phyloP scores from a whole-genome alignment of 345 rosid genomes.

The Aurinia saxatilis region DNA sequence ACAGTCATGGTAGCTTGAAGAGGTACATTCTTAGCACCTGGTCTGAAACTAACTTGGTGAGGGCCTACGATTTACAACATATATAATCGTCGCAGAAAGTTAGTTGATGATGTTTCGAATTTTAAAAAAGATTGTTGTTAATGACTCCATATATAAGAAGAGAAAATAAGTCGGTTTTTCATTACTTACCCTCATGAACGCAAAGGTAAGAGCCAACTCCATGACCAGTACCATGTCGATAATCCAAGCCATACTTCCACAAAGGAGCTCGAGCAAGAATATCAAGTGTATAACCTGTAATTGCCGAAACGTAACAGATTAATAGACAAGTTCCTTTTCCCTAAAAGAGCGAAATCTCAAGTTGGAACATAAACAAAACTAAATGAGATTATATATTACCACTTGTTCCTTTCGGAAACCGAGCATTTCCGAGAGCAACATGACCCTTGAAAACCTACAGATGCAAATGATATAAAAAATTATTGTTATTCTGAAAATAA shows the following conservation, averaged over 20 bases:
- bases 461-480: background rate
- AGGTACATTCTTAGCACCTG: slow-evolving; percentile 75
- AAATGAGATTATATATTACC: slow-evolving; percentile 37
- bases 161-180: background rate
- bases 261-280: slow-evolving; percentile 86
- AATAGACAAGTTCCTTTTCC: background rate
- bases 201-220: slow-evolving; percentile 92
- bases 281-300: slow-evolving; percentile 76
- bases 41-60: slow-evolving; percentile 81
- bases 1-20: slow-evolving; percentile 98
- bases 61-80: slow-evolving; percentile 59
- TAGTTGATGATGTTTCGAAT: background rate
- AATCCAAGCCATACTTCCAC: slow-evolving; percentile 94
- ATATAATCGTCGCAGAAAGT: background rate
- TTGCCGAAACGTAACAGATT: background rate
- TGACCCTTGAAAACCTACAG: slow-evolving; percentile 88
- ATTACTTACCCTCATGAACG: slow-evolving; percentile 87
- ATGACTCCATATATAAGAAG: background rate
- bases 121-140: background rate
- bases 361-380: background rate
- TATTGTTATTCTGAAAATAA: background rate
- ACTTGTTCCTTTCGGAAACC: slow-evolving; percentile 85
- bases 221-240: slow-evolving; percentile 98
- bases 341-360: background rate
- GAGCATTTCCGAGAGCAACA: slow-evolving; percentile 74